Evolutionary conservation across 148 eudicot species (phyloP), one percentile per base, ranked within the genome.

Genomic region (Diospyros kaki): DNA sequence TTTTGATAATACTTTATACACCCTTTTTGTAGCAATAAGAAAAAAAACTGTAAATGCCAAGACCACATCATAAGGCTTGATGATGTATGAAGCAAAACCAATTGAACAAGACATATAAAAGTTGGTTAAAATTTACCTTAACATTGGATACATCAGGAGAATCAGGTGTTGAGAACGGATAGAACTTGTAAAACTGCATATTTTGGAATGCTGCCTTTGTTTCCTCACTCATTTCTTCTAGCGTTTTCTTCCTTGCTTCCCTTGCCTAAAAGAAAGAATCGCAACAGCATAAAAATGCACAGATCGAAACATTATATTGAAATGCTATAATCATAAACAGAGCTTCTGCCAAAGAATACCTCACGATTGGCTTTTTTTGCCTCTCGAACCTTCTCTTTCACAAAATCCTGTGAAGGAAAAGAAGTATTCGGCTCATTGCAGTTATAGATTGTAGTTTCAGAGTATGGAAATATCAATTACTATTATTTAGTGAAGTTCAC

Each of bases 141-240:
- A 93, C 97, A 73, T 72, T 76, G 64, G 99, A 88, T 59, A 96
- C 91, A 81, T 96, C 99, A 56, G 99, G 99, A 41, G 93, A 48
- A 56, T 91, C 91, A 64, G 94, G 83, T 38, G 97, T 56, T 4
- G 90, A 43, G 73, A 87, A 89, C 9, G 99, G 99, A 82, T 96
- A 96, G 77, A 88, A 96, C 83, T 96, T 96, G 89, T 84, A 91
- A 69, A 96, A 88, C 81, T 64, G 88, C 79, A 93, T 96, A 71
- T 82, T 87, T 72, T 93, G 71, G 75, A 87, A 87, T 68, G 97
- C 99, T 81, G 88, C 83, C 77, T 75, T 91, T 58, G 86, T 85
- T 58, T 91, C 94, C 56, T 77, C 88, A 64, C 89, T 91, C 98
- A 96, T 87, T 51, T 91, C 97, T 74, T 85, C 97, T 73, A 78